These are phyloP conservation scores for Fusarium tuaranense DNA, from an alignment of 2,329 filamentous ascomycete genomes.

Conservation along the genomic window DNA sequence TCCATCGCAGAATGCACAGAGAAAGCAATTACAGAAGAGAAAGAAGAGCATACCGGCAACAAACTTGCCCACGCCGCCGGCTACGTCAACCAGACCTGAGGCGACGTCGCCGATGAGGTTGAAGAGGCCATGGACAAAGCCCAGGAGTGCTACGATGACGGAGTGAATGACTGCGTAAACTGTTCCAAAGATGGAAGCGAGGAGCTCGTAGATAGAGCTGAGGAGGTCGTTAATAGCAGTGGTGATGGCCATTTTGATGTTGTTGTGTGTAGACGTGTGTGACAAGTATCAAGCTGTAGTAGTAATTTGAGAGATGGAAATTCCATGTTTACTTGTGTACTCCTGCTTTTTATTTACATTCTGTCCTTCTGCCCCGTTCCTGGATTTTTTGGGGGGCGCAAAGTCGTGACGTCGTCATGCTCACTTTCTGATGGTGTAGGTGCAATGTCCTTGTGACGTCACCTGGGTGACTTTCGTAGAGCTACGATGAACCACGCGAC, in stretches of 20 bases:
- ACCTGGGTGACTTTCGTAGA: constrained; percentile 6
- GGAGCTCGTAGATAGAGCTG: constrained; percentile 57
- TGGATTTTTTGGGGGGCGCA: constrained; percentile 9
- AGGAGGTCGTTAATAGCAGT: constrained; percentile 53
- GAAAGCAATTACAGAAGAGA: not conserved
- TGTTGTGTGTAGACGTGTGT: not conserved
- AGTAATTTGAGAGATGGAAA: not conserved
- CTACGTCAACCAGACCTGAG: constrained; percentile 51
- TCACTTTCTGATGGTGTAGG: constrained; percentile 24
- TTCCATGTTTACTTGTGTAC: not conserved
- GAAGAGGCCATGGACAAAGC: constrained; percentile 53
- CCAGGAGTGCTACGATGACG: constrained; percentile 48
- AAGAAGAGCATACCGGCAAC: constrained; percentile 48
- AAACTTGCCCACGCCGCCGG: constrained; percentile 55
- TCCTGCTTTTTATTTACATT: not conserved
- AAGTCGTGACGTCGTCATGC: constrained; percentile 47
- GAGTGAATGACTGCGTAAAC: constrained; percentile 50
- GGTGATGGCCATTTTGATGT: constrained; percentile 49
- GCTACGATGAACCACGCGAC: constrained; percentile 34
- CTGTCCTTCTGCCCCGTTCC: constrained; percentile 16
- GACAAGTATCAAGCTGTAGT: not conserved
- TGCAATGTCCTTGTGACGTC: constrained; percentile 43
- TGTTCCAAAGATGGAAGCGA: constrained; percentile 52
- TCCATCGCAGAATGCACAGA: not conserved
- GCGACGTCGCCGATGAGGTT: constrained; percentile 51